Conservation (phyloP, 1,284 basidiomycete genomes). For the Tylopilus orsonianus region DNA sequence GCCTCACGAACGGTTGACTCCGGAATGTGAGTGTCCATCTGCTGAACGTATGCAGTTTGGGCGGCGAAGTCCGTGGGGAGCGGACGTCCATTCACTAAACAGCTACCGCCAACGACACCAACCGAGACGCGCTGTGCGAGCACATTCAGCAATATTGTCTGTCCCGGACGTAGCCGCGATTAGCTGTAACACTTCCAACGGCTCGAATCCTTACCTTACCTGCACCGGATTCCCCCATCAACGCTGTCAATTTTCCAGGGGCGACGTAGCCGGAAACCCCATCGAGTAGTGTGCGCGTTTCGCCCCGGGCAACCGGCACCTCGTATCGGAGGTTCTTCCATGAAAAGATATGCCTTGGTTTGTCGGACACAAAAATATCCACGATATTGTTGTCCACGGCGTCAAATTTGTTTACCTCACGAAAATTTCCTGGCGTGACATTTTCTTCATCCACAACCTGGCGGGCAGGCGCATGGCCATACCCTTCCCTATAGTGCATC, state of each 20-base stretch:
- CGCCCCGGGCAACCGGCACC: conserved; percentile 40
- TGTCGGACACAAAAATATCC: conserved; percentile 8
- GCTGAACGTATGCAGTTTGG: conserved; percentile 71
- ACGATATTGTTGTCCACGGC: conserved; percentile 4
- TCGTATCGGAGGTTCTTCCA: conserved; percentile 62
- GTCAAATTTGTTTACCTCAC: neutral
- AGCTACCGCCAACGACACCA: conserved; percentile 73
- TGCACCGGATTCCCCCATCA: conserved; percentile 80
- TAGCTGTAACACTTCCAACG: neutral
- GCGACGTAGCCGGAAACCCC: conserved; percentile 82
- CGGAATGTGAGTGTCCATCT: conserved; percentile 73
- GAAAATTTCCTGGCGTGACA: conserved; percentile 6
- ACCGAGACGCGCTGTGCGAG: conserved; percentile 72
- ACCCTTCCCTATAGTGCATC: conserved; percentile 44
- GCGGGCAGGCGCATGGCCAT: conserved; percentile 1
- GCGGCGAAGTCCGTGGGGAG: conserved; percentile 73
- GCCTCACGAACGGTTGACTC: conserved; percentile 81
- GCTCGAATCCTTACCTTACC: conserved; percentile 48
- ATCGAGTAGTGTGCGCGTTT: conserved; percentile 61
- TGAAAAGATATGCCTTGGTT: conserved; percentile 45
- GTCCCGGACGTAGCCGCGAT: conserved; percentile 28
- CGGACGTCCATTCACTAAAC: conserved; percentile 72
- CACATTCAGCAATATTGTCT: conserved; percentile 82
- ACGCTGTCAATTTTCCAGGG: conserved; percentile 72
- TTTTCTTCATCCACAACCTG: conserved; percentile 16